phyloP scores from a whole-genome alignment of 208 protist genomes.

The Leishmania mexicana region DNA sequence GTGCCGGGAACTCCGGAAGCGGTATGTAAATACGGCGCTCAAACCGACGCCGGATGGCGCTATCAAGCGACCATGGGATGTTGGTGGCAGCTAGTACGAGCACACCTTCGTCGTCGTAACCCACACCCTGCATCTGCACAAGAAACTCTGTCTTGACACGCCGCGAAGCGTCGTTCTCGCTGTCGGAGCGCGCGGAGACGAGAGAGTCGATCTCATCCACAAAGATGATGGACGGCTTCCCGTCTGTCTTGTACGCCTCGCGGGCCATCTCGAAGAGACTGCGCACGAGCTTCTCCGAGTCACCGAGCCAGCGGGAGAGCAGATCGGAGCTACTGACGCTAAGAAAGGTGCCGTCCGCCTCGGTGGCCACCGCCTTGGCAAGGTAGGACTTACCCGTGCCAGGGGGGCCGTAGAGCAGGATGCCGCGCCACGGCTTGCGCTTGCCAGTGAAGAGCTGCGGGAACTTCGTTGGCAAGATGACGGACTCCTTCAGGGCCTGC shows the following conservation, averaged over 20 bases:
- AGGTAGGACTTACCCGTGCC: constrained; percentile 95
- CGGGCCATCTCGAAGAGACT: constrained; percentile 94
- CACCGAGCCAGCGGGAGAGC: constrained; percentile 93
- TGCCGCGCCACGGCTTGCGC: constrained; percentile 91
- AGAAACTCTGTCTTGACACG: constrained; percentile 99
- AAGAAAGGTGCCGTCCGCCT: constrained; percentile 93
- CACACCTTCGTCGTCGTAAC: constrained; percentile 85
- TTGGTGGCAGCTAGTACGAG: constrained; percentile 94
- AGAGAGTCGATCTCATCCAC: constrained; percentile 96
- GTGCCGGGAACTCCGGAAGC: constrained; percentile 86
- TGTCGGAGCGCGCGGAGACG: constrained; percentile 83
- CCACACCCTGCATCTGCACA: constrained; percentile 96
- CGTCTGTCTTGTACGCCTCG: constrained; percentile 67
- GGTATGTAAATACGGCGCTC: constrained; percentile 94
- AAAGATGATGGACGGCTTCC: constrained; percentile 93
- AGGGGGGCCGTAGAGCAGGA: constrained; percentile 93
- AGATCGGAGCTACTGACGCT: constrained; percentile 90
- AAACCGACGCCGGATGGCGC: constrained; percentile 90
- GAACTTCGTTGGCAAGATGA: constrained; percentile 90
- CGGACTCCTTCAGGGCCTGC: constrained; percentile 91
- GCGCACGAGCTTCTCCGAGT: constrained; percentile 94
- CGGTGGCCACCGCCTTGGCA: constrained; percentile 92
- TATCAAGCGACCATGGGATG: constrained; percentile 92
- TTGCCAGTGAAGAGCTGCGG: constrained; percentile 95
- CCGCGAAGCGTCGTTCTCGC: constrained; percentile 92